Evolutionary conservation across 2,329 filamentous ascomycete species (phyloP).

Genomic region (Xylaria sp.): DNA sequence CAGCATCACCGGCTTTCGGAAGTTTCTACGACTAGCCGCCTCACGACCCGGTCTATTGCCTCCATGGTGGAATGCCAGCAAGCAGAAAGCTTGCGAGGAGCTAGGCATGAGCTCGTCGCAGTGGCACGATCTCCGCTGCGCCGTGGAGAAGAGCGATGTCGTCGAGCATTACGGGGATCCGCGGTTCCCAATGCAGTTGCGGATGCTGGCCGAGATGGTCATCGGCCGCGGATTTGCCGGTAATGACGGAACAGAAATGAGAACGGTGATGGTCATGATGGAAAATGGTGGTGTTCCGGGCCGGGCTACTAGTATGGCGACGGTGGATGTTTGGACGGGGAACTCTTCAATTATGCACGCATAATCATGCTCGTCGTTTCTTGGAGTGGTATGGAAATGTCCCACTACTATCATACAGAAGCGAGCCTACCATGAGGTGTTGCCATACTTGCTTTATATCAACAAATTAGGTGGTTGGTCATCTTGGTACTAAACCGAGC

Average conservation of each 20-base stretch:
- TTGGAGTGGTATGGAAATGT: neutral
- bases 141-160: constrained; percentile 34
- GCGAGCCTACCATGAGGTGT: neutral
- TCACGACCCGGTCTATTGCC: constrained; percentile 27
- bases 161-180: constrained; percentile 56
- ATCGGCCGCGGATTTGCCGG: constrained; percentile 51
- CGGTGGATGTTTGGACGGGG: constrained; percentile 7
- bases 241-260: constrained; percentile 39
- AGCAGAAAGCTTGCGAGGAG: constrained; percentile 27
- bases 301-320: neutral
- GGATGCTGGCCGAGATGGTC: constrained; percentile 59
- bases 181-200: constrained; percentile 61
- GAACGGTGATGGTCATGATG: constrained; percentile 39
- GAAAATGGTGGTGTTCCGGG: constrained; percentile 20
- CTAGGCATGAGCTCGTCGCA: constrained; percentile 26
- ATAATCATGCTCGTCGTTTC: neutral
- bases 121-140: constrained; percentile 21
- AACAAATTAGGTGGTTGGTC: no score
- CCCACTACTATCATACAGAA: neutral
- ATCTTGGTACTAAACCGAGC: no score
- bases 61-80: constrained; percentile 34
- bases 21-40: constrained; percentile 25
- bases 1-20: constrained; percentile 27
- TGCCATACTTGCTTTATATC: neutral
- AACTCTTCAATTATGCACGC: constrained; percentile 1